Conservation (phyloP, 2,329 filamentous ascomycete species). For the Coniochaeta sp. region DNA sequence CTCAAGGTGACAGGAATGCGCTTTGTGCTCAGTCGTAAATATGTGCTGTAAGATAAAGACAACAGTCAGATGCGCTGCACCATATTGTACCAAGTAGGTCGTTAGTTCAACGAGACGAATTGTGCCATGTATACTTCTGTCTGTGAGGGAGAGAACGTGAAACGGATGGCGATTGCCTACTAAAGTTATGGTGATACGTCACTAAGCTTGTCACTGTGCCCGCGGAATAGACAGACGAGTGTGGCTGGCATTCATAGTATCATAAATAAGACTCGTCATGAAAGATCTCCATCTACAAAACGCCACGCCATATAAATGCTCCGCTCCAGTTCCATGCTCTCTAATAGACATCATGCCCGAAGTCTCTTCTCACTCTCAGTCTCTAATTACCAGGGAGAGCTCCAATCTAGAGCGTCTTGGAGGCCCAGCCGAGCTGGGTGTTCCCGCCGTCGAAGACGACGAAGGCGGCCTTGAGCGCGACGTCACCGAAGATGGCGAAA, state of each 20-base stretch:
- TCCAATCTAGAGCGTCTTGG: constrained; percentile 12
- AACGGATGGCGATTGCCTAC: not conserved
- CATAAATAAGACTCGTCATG: not conserved
- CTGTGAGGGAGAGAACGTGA: too few species aligned
- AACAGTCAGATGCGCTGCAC: too few species aligned
- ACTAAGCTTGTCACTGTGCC: not conserved
- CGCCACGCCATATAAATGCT: not conserved
- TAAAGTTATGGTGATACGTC: not conserved
- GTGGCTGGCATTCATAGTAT: not conserved
- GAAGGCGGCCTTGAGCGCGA: constrained; percentile 20
- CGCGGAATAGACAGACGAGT: not conserved
- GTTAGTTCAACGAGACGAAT: too few species aligned
- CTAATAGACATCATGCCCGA: not conserved
- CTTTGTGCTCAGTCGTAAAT: too few species aligned
- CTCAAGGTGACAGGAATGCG: not conserved
- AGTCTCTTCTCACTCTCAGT: not conserved
- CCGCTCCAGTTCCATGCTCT: not conserved
- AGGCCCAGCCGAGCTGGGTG: constrained; percentile 32
- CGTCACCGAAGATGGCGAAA: constrained; percentile 21
- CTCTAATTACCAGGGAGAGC: too few species aligned
- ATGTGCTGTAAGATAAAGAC: too few species aligned
- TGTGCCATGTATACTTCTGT: too few species aligned
- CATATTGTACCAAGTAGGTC: too few species aligned
- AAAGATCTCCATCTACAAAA: not conserved
- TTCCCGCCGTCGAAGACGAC: constrained; percentile 24